A percentile compares a stretch with the other conserved stretches of the same genome.
phyloP scores from a whole-genome alignment of 768 basidiomycete species.

The Podaxis mareebaensis region DNA sequence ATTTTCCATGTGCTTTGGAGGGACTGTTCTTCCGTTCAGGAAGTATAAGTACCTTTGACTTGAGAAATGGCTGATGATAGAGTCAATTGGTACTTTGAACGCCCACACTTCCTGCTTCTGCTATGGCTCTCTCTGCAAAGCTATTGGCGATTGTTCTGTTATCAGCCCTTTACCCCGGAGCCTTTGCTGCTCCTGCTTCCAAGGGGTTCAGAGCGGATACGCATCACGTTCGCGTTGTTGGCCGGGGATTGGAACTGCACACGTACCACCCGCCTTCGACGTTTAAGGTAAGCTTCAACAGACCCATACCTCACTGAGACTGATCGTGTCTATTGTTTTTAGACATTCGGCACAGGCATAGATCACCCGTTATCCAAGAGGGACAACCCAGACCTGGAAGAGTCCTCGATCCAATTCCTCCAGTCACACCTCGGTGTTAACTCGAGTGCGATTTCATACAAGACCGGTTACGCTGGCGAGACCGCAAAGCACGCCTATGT shows the following conservation, averaged over 20 bases:
- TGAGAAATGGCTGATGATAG: not conserved
- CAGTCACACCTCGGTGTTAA: constrained; percentile 26
- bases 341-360: constrained; percentile 33
- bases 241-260: constrained; percentile 31
- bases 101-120: not conserved
- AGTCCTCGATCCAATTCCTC: constrained; percentile 27
- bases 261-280: constrained; percentile 37
- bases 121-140: constrained; percentile 10
- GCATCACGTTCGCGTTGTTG: constrained; percentile 30
- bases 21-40: not conserved
- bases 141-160: not conserved
- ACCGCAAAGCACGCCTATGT: constrained; percentile 24
- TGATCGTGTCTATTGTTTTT: constrained; percentile 5
- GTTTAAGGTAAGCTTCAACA: constrained; percentile 30
- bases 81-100: not conserved
- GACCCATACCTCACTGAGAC: not conserved
- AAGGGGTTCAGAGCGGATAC: constrained; percentile 18
- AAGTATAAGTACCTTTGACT: constrained; percentile 6
- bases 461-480: constrained; percentile 28
- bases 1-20: constrained; percentile 3
- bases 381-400: constrained; percentile 23
- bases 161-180: not conserved
- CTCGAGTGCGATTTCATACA: constrained; percentile 23
- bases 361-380: constrained; percentile 31
- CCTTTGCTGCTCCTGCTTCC: not conserved